Percentiles rank a stretch among this genome's conserved stretches.
These are phyloP conservation scores for Rhodotorula taiwanensis DNA, from an alignment of 768 basidiomycete species.

Conservation along the genomic window DNA sequence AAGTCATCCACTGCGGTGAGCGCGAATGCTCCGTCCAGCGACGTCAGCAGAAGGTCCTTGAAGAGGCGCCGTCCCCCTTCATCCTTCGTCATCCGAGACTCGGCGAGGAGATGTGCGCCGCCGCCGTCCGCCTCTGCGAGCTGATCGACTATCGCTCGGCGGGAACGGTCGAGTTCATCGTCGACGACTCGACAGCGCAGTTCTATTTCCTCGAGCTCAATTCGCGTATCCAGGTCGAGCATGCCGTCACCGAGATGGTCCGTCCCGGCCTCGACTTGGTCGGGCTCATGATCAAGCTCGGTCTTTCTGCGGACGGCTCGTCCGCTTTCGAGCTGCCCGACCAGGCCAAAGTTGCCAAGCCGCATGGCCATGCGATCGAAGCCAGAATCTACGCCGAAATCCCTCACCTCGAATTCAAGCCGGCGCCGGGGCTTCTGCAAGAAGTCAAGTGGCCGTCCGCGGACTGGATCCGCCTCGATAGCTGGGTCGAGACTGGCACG, in stretches of 20 bases:
- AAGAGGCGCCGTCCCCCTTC: conserved; percentile 63
- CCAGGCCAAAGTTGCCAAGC: background rate
- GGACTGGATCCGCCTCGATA: conserved; percentile 41
- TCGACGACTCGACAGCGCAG: conserved; percentile 48
- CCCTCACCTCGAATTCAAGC: conserved; percentile 55
- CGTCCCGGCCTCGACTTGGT: conserved; percentile 54
- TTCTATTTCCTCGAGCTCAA: conserved; percentile 72
- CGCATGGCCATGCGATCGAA: conserved; percentile 51
- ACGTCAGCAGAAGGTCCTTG: conserved; percentile 66
- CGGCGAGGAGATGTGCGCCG: conserved; percentile 42
- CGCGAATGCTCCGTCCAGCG: conserved; percentile 61
- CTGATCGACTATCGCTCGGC: conserved; percentile 29
- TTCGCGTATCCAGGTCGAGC: conserved; percentile 63
- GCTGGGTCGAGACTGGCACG: conserved; percentile 52
- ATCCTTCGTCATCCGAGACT: conserved; percentile 47
- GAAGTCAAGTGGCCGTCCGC: conserved; percentile 48
- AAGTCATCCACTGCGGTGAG: conserved; percentile 61
- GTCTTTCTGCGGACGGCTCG: background rate
- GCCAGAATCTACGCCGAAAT: conserved; percentile 59
- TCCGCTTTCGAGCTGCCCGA: background rate
- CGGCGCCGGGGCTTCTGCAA: conserved; percentile 60
- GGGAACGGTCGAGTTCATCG: conserved; percentile 55
- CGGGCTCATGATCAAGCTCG: conserved; percentile 46
- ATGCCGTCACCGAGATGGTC: conserved; percentile 48
- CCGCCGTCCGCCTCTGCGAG: conserved; percentile 8